Conservation (phyloP, 176 grass and related monocot genomes). For the Raddia guianensis region DNA sequence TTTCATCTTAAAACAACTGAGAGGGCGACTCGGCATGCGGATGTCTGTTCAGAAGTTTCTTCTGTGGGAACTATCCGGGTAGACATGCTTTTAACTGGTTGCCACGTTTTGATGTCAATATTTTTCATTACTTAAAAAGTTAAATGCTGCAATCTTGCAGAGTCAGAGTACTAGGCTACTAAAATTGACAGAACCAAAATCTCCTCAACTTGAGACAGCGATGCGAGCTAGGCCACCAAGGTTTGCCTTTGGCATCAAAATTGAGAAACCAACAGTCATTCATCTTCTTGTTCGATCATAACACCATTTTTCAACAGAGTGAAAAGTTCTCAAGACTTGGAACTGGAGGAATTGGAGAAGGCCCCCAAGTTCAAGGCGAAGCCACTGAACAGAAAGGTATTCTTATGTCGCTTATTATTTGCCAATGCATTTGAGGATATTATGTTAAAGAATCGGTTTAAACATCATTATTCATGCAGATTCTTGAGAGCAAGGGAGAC, state of each 20-base stretch:
- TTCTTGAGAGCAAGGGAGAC: conserved; percentile 79
- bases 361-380: conserved; percentile 92
- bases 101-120: background rate
- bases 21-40: conserved; percentile 60
- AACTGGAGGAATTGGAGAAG: conserved; percentile 87
- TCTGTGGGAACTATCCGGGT: conserved; percentile 56
- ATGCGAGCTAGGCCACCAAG: conserved; percentile 74
- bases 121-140: conserved; percentile 35
- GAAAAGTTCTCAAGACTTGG: conserved; percentile 84
- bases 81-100: conserved; percentile 20
- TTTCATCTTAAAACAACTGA: conserved; percentile 90
- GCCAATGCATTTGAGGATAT: conserved; percentile 13
- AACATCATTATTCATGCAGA: conserved; percentile 55
- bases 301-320: conserved; percentile 58
- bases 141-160: conserved; percentile 54
- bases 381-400: conserved; percentile 83
- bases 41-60: conserved; percentile 70
- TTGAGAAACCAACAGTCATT: conserved; percentile 10
- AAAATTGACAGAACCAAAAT: conserved; percentile 59
- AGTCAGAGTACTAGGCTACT: conserved; percentile 56
- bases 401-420: background rate
- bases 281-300: conserved; percentile 15
- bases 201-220: conserved; percentile 81
- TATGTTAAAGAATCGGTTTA: conserved; percentile 23
- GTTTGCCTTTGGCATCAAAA: conserved; percentile 45